Evolutionary conservation across 495 filamentous ascomycete genomes (phyloP), one percentile per base, ranked within the genome.

Genomic region (Aspergillus coremiiformis): DNA sequence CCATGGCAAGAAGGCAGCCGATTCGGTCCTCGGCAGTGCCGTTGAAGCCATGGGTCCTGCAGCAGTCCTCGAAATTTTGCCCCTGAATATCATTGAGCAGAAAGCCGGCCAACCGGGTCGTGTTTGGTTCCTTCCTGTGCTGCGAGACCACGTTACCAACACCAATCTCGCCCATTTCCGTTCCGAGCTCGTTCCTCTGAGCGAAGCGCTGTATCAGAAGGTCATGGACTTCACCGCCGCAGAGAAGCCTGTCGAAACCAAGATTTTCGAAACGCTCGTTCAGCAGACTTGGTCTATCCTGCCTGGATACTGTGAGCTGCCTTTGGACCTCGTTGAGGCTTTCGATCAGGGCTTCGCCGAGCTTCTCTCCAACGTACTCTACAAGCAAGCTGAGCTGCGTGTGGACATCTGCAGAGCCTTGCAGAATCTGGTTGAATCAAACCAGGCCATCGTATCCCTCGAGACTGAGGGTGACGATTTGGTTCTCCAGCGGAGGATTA

Each of bases 191-290:
- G 83, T 95, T 14, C 90, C 94, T 12, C 67, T 98, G 33, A 96
- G 91, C 64, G 87, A 95, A 61, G 71, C 73, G 9, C 89, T 98
- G 69, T 96, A 90, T 66, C 89, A 96, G 65, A 84, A 79, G 52
- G 86, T 96, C 15, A 72, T 95, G 33, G 85, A 92, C 44, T 84
- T 89, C 59, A 85, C 83, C 10, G 73, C 79, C 3, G 80, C 80
- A 7, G 85, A 89, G 64, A 96, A 94, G 73, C 87, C 87, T 0
- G 87, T 96, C 73, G 89, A 96, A 64, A 81, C 87, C 60, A 98
- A 98, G 75, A 94, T 98, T 53, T 97, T 91, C 68, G 93, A 98
- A 68, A 97, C 93, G 0, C 65, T 98, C 1, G 87, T 98, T 1
- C 86, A 94, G 47, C 93, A 98, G 63, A 91, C 93, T 19, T 98